Evolutionary conservation across 1,284 basidiomycete genomes (phyloP).

Genomic region (Anthracocystis setariae): DNA sequence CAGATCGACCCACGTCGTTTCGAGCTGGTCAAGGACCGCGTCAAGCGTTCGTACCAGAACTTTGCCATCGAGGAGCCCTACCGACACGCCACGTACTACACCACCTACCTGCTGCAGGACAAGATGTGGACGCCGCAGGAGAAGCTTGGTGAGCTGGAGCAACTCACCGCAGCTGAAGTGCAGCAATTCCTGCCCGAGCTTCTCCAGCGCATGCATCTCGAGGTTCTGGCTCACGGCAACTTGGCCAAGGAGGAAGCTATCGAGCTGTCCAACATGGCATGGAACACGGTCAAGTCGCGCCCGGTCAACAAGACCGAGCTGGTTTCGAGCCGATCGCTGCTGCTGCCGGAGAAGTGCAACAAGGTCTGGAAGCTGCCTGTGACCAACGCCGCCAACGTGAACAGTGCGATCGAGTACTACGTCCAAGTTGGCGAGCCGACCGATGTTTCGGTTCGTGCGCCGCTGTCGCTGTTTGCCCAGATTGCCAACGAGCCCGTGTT

Average conservation of each 20-base stretch:
- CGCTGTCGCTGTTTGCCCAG: constrained; percentile 62
- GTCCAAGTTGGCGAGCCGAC: constrained; percentile 61
- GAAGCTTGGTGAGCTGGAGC: constrained; percentile 81
- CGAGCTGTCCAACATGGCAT: constrained; percentile 77
- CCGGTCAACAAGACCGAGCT: constrained; percentile 64
- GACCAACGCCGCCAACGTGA: constrained; percentile 87
- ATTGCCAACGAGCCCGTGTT: constrained; percentile 82
- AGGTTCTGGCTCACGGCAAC: constrained; percentile 87
- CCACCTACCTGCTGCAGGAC: constrained; percentile 77
- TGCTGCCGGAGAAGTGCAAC: constrained; percentile 75
- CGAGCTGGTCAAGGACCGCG: constrained; percentile 85
- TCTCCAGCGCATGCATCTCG: constrained; percentile 77
- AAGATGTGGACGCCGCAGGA: constrained; percentile 83
- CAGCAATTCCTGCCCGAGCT: constrained; percentile 76
- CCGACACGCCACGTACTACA: constrained; percentile 81
- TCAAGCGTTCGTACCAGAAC: constrained; percentile 72
- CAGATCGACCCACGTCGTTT: constrained; percentile 79
- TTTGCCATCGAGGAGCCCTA: constrained; percentile 87
- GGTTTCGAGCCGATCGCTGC: constrained; percentile 51
- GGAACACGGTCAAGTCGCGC: constrained; percentile 75
- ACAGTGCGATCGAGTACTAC: constrained; percentile 73
- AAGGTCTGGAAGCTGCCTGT: constrained; percentile 77
- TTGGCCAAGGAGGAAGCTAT: constrained; percentile 84
- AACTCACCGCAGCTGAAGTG: constrained; percentile 79
- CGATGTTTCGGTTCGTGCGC: constrained; percentile 54